phyloP scores from a whole-genome alignment of 345 rosid genomes.

The Cardamine resedifolia region DNA sequence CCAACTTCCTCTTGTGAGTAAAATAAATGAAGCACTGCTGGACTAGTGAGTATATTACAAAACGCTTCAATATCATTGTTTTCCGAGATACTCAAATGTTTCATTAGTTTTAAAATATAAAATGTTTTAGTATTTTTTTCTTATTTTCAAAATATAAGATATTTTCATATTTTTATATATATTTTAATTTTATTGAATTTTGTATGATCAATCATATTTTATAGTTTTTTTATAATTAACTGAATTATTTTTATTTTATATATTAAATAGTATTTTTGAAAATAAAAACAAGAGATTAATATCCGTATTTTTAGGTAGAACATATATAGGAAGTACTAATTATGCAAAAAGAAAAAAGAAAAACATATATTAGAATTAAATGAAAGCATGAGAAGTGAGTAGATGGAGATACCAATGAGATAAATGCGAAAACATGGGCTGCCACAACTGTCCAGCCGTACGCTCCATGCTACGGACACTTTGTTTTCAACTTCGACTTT shows the following conservation, averaged over 20 bases:
- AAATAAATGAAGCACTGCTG: background rate
- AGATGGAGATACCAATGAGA: background rate
- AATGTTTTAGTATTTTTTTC: no score
- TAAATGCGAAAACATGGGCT: slow-evolving; percentile 7
- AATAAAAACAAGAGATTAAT: no score
- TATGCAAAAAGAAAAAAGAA: background rate
- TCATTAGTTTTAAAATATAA: no score
- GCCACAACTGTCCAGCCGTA: slow-evolving; percentile 16
- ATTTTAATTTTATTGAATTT: no score
- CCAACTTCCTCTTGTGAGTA: background rate
- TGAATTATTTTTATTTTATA: no score
- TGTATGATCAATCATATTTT: no score
- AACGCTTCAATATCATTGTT: background rate
- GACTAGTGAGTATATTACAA: background rate
- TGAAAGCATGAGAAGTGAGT: background rate
- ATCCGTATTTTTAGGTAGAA: no score
- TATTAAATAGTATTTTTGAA: no score
- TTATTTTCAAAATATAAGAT: no score
- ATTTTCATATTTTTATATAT: no score
- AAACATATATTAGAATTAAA: background rate
- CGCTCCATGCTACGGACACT: slow-evolving; percentile 4
- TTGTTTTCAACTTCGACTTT: background rate
- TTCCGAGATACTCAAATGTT: background rate
- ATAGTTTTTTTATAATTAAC: no score
- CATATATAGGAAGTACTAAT: no score